phyloP scores from a whole-genome alignment of 306 rosid species.

The Vigna reflexopilosa region DNA sequence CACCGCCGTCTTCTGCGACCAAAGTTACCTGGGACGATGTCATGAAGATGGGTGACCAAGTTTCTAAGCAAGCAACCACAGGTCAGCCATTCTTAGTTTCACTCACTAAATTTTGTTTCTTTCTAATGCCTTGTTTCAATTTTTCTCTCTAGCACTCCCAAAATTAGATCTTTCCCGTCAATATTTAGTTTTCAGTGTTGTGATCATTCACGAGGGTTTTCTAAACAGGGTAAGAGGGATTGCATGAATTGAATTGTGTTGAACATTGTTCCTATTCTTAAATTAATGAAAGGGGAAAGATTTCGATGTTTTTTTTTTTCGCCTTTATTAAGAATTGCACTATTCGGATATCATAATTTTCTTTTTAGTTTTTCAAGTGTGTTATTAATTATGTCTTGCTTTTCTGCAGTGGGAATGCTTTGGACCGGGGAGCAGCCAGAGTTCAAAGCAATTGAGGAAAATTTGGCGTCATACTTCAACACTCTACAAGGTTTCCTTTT shows the following conservation, averaged over 20 bases:
- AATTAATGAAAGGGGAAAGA: neutral
- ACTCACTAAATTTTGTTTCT: neutral
- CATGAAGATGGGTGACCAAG: conserved; percentile 68
- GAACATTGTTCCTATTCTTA: neutral
- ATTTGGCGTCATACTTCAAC: conserved; percentile 77
- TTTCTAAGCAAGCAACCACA: conserved; percentile 84
- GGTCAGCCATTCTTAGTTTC: conserved; percentile 48
- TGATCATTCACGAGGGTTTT: neutral
- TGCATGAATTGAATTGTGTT: neutral
- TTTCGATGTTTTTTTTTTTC: too few species aligned
- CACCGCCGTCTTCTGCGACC: conserved; percentile 66
- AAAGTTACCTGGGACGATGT: conserved; percentile 85
- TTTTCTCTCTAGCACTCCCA: neutral
- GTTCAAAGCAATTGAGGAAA: conserved; percentile 72
- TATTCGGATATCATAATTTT: neutral
- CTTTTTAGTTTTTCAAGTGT: neutral
- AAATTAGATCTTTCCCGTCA: neutral
- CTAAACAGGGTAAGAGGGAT: neutral
- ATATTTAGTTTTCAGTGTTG: neutral
- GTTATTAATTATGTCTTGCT: conserved; percentile 25
- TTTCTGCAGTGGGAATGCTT: conserved; percentile 84
- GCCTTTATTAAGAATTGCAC: neutral
- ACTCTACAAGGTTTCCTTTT: conserved; percentile 82
- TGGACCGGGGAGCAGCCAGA: conserved; percentile 77
- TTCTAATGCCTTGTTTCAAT: neutral